Evolutionary conservation across 768 basidiomycete species (phyloP), one percentile per base, ranked within the genome.

Genomic region (Auricularia heimuer): DNA sequence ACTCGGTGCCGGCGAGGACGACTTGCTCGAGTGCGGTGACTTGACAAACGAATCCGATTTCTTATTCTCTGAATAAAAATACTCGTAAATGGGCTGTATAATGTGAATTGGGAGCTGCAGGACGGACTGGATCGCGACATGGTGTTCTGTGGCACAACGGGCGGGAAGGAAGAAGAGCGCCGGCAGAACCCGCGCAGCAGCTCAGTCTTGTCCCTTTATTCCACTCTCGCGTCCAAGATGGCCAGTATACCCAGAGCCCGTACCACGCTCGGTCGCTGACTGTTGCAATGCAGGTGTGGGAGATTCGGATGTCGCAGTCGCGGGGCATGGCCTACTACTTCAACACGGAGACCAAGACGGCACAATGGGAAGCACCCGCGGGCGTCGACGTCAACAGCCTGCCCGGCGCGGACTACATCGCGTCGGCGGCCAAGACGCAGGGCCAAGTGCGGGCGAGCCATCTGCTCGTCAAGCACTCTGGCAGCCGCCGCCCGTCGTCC

Each of bases 381-480:
- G 85, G 76, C 2, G 73, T 95, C 39, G 74, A 95, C 69, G 75
- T 90, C 69, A 67, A 75, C 1, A 63, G 76, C 3, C 81, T 97
- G 10, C 86, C 90, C 2, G 92, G 92, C 0, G 89, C 89, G 18
- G 66, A 71, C 11, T 82, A 65, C 75, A 63, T 39, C 72, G 72
- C 36, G 70, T 64, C 37, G 67, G 65, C 35, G 35, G 56, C 34
- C 51, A 65, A 4, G 63, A 60, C 60, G 62, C 64, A 24, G 67
- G 75, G 72, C 35, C 81, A 90, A 75, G 92, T 97, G 45, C 85
- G 93, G 62, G 96, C 94, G n/a, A 94, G 92, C 72, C 97, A 99
- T 79, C 79, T 99, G 67, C 77, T 99, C 65, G 88, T 98, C 67
- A 99, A 99, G 78, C 95, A 98, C 76, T 21, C 54, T 1, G 78